Conservation (phyloP, 2,329 filamentous ascomycete genomes). For the Colletotrichum tofieldiae region DNA sequence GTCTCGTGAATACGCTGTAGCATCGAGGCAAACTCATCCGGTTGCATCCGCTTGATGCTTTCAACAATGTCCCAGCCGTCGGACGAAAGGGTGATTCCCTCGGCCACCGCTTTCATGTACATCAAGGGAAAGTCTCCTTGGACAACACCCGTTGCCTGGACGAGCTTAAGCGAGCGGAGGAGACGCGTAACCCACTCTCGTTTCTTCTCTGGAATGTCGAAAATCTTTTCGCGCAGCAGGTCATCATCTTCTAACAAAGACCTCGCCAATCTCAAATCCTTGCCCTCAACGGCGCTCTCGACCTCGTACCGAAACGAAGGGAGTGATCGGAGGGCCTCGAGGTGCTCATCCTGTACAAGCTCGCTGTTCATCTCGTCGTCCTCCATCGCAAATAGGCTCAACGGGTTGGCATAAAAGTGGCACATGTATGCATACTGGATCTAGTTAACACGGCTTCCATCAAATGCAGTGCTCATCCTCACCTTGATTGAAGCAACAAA, state of each 20-base stretch:
- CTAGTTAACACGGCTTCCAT: conserved; percentile 38
- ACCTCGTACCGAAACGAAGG: conserved; percentile 76
- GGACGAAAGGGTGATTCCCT: conserved; percentile 66
- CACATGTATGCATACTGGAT: conserved; percentile 86
- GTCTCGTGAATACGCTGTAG: conserved; percentile 60
- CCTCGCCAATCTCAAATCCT: conserved; percentile 61
- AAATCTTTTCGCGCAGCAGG: conserved; percentile 64
- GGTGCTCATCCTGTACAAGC: conserved; percentile 72
- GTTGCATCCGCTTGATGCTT: conserved; percentile 72
- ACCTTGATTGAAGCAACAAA: conserved; percentile 81
- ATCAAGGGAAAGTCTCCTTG: conserved; percentile 65
- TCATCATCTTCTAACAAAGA: conserved; percentile 73
- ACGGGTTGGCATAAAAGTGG: conserved; percentile 85
- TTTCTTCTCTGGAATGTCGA: conserved; percentile 48
- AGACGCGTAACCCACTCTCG: conserved; percentile 60
- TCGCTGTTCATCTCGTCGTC: conserved; percentile 45
- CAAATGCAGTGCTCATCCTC: conserved; percentile 40
- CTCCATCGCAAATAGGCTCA: conserved; percentile 71
- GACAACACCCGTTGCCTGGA: conserved; percentile 56
- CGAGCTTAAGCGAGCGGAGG: conserved; percentile 65
- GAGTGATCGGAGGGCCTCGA: conserved; percentile 78
- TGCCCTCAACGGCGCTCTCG: conserved; percentile 63
- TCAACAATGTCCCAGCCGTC: conserved; percentile 70
- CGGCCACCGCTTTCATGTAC: conserved; percentile 74
- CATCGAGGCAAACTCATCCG: conserved; percentile 62